A percentile compares a stretch with the other conserved stretches of the same genome.
Evolutionary conservation across 2,329 filamentous ascomycete species (phyloP).

Genomic region (Curvularia sp.): DNA sequence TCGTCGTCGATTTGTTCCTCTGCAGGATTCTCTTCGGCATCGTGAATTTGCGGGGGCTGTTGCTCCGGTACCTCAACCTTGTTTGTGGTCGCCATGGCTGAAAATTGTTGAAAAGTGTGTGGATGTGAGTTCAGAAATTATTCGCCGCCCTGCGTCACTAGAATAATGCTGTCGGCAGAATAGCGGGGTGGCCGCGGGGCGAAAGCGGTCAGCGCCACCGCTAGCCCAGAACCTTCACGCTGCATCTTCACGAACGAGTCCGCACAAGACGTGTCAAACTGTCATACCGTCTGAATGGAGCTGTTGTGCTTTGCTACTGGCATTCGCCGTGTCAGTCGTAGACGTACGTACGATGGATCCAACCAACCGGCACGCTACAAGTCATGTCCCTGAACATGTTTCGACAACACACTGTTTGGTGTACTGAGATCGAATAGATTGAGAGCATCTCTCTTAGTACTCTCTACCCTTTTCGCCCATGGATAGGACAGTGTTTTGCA

Average conservation of each 20-base stretch:
- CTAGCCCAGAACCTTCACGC: neutral
- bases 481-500: neutral
- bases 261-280: neutral
- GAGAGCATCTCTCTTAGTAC: neutral
- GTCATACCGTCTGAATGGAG: neutral
- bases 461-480: neutral
- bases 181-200: slow-evolving; percentile 21
- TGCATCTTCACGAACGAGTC: neutral
- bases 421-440: neutral
- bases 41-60: slow-evolving; percentile 11
- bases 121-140: slow-evolving; percentile 14
- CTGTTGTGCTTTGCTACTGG: neutral
- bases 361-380: neutral
- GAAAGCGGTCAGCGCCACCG: slow-evolving; percentile 14
- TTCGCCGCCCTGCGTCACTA: slow-evolving; percentile 14
- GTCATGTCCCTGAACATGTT: neutral
- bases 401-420: neutral
- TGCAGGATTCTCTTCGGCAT: slow-evolving; percentile 12
- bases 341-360: neutral
- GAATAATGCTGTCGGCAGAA: slow-evolving; percentile 18
- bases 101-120: neutral
- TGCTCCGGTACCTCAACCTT: slow-evolving; percentile 14
- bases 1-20: slow-evolving; percentile 61
- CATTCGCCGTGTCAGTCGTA: neutral
- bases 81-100: slow-evolving; percentile 25